These are phyloP conservation scores for Cenchrus purpureus DNA, from an alignment of 176 grass and related monocot genomes.

Conservation along the genomic window DNA sequence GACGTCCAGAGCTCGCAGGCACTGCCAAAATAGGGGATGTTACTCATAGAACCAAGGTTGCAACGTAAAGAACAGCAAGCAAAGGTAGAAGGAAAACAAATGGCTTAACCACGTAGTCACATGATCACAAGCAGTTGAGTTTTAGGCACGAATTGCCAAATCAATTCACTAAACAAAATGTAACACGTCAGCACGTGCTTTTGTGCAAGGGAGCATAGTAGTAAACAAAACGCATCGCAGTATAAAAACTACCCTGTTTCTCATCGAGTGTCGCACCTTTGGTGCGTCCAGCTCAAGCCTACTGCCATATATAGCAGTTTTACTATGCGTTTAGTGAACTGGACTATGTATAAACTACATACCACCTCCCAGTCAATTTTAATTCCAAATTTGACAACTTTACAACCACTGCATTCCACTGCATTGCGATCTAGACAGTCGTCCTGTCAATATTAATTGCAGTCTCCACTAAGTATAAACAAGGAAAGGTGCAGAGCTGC, in stretches of 20 bases:
- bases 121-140: neutral
- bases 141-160: conserved; percentile 4
- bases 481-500: neutral
- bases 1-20: conserved; percentile 53
- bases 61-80: neutral
- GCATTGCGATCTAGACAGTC: neutral
- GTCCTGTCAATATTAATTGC: neutral
- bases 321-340: neutral
- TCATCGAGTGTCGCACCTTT: neutral
- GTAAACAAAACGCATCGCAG: conserved; percentile 1
- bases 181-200: neutral
- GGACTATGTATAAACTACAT: neutral
- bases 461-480: neutral
- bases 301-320: neutral
- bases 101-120: neutral
- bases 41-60: neutral
- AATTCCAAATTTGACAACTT: neutral
- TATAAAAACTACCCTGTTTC: neutral
- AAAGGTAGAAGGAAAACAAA: neutral
- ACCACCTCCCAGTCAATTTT: neutral
- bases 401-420: neutral
- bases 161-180: neutral
- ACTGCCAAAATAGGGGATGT: conserved; percentile 30
- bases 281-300: neutral
- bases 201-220: neutral